phyloP scores from a whole-genome alignment of 257 asterid species.

The Solanum corneliomulleri region DNA sequence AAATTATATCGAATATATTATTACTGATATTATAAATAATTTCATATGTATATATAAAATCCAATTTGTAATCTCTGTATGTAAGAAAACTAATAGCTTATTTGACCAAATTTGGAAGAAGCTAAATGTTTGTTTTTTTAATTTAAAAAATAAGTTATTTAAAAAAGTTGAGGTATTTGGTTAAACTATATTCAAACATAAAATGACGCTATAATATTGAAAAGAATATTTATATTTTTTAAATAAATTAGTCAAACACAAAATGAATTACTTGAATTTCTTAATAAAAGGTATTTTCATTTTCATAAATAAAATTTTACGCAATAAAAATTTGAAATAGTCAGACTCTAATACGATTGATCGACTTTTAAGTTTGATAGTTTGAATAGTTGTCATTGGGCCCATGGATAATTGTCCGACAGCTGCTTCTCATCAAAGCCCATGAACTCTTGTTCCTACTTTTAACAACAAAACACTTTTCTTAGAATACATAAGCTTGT shows the following conservation, averaged over 20 bases:
- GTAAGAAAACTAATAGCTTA: not conserved
- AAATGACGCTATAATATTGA: not conserved
- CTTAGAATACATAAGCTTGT: not conserved
- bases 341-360: not conserved
- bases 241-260: not conserved
- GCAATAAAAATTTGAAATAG: accelerated
- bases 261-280: not conserved
- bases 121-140: not conserved
- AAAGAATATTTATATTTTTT: not conserved
- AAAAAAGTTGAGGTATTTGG: not conserved
- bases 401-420: not conserved
- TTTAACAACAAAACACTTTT: not conserved
- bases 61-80: not conserved
- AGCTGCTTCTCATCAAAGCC: not conserved
- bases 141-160: too few species aligned
- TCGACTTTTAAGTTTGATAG: not conserved
- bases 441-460: not conserved
- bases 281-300: too few species aligned
- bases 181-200: not conserved
- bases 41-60: not conserved
- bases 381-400: not conserved
- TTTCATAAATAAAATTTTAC: too few species aligned
- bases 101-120: not conserved
- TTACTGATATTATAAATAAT: not conserved
- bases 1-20: not conserved